Evolutionary conservation across 352 stramenopile species (phyloP), one percentile per base, ranked within the genome.

Genomic region (Peronospora belbahrii): DNA sequence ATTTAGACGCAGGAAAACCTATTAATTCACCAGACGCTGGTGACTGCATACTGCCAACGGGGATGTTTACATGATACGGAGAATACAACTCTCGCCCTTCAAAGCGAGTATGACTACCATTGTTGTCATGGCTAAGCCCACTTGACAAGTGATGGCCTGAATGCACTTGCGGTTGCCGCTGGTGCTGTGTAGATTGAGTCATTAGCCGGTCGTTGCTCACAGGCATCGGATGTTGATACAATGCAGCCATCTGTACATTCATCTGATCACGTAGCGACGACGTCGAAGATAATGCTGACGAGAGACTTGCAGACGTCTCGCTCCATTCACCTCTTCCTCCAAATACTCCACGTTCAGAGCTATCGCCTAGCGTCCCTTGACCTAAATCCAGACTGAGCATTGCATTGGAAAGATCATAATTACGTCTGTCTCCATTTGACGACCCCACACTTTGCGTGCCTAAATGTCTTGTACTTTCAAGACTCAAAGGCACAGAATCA

Each of bases 211-310:
- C 52, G 36, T 39, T 60, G 20, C 24, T 28, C 9, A 40, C 32
- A 9, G 56, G 28, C 35, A 44, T 54, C 6, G 51, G 30, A 7
- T 71, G 58, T 15, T 79, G 75, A 49, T 87, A 87, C 35, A 87
- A 45, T 34, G 75, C 70, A 8, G 75, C 75, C 73, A 88, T 88
- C 42, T 85, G 73, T 44, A 76, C 71, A 59, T 88, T 88, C 76
- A 85, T 85, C 41, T 88, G 63, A 20, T 88, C 76, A 14, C 73
- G 67, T 8, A 88, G 50, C 11, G 55, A 69, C 2, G 48, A 31
- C 34, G 59, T 51, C 9, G 48, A 56, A 10, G 61, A 54, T n/a
- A 51, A 64, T 22, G 38, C 52, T 6, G 62, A 70, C 13, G 50
- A 54, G 3, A 56, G 30, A 41, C 39, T 39, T 6, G 34, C 6